Evolutionary conservation across 148 eudicot species (phyloP).

Genomic region (Polygonum maritimum): DNA sequence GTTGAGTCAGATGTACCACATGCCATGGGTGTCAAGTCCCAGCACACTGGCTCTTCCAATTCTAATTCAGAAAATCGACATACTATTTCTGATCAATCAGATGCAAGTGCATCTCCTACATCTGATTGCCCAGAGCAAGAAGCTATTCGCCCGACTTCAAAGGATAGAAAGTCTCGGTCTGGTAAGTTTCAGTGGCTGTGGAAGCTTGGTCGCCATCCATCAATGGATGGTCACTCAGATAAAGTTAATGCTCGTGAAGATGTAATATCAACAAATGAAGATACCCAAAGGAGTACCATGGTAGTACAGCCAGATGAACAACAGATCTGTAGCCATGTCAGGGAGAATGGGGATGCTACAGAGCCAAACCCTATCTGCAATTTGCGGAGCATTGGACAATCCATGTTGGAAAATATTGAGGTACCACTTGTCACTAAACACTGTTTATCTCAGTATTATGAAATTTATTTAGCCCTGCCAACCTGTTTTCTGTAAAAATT

Average conservation of each 20-base stretch:
- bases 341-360: conserved; percentile 40
- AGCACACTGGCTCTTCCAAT: not conserved
- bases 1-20: conserved; percentile 44
- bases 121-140: conserved; percentile 10
- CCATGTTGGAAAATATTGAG: conserved; percentile 94
- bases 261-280: conserved; percentile 25
- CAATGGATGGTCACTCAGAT: conserved; percentile 47
- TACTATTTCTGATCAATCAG: not conserved
- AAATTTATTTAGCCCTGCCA: not conserved
- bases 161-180: conserved; percentile 14
- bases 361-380: conserved; percentile 58
- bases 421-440: conserved; percentile 24
- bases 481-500: not conserved
- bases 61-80: not conserved
- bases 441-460: not conserved
- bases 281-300: conserved; percentile 19
- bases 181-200: conserved; percentile 79
- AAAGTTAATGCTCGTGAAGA: conserved; percentile 28
- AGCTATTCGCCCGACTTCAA: not conserved
- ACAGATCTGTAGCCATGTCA: conserved; percentile 12
- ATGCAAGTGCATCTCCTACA: conserved; percentile 6
- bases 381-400: conserved; percentile 74
- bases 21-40: conserved; percentile 33
- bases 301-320: conserved; percentile 8
- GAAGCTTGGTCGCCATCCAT: conserved; percentile 56